phyloP scores from a whole-genome alignment of 2,329 filamentous ascomycete genomes.

The Emergomyces orientalis region DNA sequence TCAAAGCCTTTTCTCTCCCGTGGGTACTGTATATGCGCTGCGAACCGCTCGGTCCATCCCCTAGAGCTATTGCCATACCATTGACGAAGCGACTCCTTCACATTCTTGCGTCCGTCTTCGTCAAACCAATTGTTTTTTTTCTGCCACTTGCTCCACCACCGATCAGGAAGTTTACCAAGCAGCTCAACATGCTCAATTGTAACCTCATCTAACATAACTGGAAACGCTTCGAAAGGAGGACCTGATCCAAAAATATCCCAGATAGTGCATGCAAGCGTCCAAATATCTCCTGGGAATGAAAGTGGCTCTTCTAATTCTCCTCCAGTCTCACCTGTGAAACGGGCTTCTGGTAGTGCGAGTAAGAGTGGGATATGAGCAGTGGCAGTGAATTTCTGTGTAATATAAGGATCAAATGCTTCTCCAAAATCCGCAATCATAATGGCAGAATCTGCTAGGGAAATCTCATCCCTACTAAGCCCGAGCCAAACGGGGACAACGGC shows the following conservation, averaged over 20 bases:
- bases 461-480: conserved; percentile 19
- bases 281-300: conserved; percentile 28
- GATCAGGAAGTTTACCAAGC: conserved; percentile 19
- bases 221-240: conserved; percentile 19
- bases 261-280: conserved; percentile 31
- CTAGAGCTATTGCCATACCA: conserved; percentile 8
- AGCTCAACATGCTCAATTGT: conserved; percentile 22
- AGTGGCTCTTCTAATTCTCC: conserved; percentile 19
- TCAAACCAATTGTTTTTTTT: conserved; percentile 13
- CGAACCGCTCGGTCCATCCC: conserved; percentile 5
- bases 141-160: conserved; percentile 17
- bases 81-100: conserved; percentile 9
- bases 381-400: conserved; percentile 14
- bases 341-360: conserved; percentile 13
- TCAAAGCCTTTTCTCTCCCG: conserved; percentile 10
- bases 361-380: conserved; percentile 19
- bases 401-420: conserved; percentile 19
- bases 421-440: conserved; percentile 25
- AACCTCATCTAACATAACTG: conserved; percentile 18
- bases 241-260: conserved; percentile 26
- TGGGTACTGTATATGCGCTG: conserved; percentile 10
- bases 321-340: conserved; percentile 10
- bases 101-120: conserved; percentile 12
- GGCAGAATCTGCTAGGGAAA: conserved; percentile 18
- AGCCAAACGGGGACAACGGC: conserved; percentile 20